Conservation (phyloP, 2,329 filamentous ascomycete genomes). For the Blumeriella jaapii region DNA sequence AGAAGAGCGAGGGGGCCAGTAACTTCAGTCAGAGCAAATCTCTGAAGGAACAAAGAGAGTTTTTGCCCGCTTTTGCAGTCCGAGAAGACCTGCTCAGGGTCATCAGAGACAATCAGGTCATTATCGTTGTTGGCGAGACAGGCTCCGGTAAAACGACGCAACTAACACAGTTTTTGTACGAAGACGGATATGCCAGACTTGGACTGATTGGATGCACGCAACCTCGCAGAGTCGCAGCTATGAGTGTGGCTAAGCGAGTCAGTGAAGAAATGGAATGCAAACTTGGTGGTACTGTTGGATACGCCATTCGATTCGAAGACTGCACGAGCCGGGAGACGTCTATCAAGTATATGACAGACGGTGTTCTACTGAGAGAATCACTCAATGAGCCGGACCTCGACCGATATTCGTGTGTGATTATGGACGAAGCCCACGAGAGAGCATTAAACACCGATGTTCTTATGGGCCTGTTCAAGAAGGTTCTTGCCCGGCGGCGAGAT, state of each 20-base stretch:
- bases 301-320: conserved; percentile 96
- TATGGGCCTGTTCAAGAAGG: conserved; percentile 97
- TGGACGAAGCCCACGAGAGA: conserved; percentile 98
- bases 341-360: conserved; percentile 99
- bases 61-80: conserved; percentile 88
- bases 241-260: conserved; percentile 98
- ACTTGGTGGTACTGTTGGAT: conserved; percentile 79
- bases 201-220: conserved; percentile 97
- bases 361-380: conserved; percentile 85
- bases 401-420: conserved; percentile 95
- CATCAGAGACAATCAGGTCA: conserved; percentile 91
- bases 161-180: conserved; percentile 87
- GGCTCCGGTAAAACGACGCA: conserved; percentile 97
- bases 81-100: conserved; percentile 85
- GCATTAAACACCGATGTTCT: conserved; percentile 94
- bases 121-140: conserved; percentile 94
- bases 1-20: conserved; percentile 75
- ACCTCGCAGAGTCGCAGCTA: conserved; percentile 88
- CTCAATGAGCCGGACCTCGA: conserved; percentile 87
- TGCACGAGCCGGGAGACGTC: conserved; percentile 90
- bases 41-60: conserved; percentile 82
- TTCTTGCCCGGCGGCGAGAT: conserved; percentile 77
- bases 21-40: conserved; percentile 90
- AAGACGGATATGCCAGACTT: conserved; percentile 80
- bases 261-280: conserved; percentile 97